phyloP scores from a whole-genome alignment of 495 filamentous ascomycete species.

The Neurospora tetrasperma region DNA sequence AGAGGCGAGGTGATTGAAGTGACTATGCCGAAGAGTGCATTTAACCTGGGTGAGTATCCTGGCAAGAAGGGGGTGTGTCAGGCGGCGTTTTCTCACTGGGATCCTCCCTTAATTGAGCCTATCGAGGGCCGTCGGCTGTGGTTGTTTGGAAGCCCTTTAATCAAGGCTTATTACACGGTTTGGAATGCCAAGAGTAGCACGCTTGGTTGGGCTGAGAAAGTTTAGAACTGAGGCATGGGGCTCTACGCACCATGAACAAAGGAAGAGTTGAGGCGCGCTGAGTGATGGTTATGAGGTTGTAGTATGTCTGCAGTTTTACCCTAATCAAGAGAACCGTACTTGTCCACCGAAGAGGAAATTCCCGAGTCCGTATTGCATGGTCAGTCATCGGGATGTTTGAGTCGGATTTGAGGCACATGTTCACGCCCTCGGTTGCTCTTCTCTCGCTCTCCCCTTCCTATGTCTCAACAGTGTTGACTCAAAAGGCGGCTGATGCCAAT shows the following conservation, averaged over 20 bases:
- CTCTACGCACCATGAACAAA: not conserved
- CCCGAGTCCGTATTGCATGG: not conserved
- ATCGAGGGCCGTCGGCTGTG: slow-evolving; percentile 10
- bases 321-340: not conserved
- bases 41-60: slow-evolving; percentile 18
- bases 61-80: slow-evolving; percentile 16
- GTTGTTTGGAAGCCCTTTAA: slow-evolving; percentile 12
- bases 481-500: not conserved
- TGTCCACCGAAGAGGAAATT: not conserved
- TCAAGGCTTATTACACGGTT: slow-evolving; percentile 19
- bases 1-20: slow-evolving; percentile 6
- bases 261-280: not conserved
- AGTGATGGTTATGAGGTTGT: not conserved
- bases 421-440: not conserved
- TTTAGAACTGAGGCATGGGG: not conserved
- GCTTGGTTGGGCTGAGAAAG: not conserved
- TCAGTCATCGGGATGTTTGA: not conserved
- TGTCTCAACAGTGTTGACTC: not conserved
- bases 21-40: slow-evolving; percentile 7
- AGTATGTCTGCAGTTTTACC: not conserved
- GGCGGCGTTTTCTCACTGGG: slow-evolving; percentile 11
- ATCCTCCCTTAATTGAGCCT: slow-evolving; percentile 7
- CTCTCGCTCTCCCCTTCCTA: not conserved
- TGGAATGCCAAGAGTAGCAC: slow-evolving; percentile 9
- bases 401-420: not conserved